Percentiles rank a stretch among this genome's conserved stretches.
phyloP scores from a whole-genome alignment of 2,329 filamentous ascomycete genomes.

The Fonsecaea multimorphosa region DNA sequence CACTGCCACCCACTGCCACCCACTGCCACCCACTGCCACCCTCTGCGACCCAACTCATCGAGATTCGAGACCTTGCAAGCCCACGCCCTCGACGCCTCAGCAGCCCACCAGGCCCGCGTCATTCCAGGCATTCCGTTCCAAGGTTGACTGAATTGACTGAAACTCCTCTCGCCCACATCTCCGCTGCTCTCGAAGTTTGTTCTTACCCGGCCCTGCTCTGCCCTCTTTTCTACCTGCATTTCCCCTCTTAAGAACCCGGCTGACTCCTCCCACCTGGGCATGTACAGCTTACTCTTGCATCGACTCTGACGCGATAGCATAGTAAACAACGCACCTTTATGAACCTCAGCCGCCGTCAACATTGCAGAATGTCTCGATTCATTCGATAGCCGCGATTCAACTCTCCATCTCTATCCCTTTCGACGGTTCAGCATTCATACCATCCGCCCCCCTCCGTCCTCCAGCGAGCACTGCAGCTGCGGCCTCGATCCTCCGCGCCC shows the following conservation, averaged over 20 bases:
- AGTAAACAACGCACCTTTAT: conserved; percentile 21
- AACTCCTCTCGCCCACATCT: conserved; percentile 4
- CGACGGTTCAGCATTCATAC: conserved; percentile 27
- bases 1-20: too few relatives aligned
- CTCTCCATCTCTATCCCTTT: conserved; percentile 21
- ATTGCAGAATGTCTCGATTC: conserved; percentile 10
- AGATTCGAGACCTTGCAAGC: background rate
- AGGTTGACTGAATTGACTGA: too few relatives aligned
- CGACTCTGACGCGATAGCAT: conserved; percentile 6
- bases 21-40: too few relatives aligned
- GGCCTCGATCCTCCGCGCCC: conserved; percentile 24
- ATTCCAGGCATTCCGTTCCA: conserved; percentile 1
- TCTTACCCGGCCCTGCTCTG: background rate
- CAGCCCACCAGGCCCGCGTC: background rate
- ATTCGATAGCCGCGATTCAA: conserved; percentile 13
- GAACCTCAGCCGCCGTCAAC: background rate
- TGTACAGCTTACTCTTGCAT: conserved; percentile 7
- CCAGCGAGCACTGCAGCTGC: conserved; percentile 11
- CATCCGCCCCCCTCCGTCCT: conserved; percentile 25
- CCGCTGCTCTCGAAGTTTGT: background rate
- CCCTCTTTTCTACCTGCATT: conserved; percentile 1
- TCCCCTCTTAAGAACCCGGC: conserved; percentile 16
- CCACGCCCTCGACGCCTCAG: background rate
- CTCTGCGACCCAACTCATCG: too few relatives aligned
- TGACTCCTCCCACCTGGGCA: conserved; percentile 7